A percentile compares a stretch with the other conserved stretches of the same genome.
Evolutionary conservation across 495 filamentous ascomycete species (phyloP).

Genomic region (Neurospora intermedia): DNA sequence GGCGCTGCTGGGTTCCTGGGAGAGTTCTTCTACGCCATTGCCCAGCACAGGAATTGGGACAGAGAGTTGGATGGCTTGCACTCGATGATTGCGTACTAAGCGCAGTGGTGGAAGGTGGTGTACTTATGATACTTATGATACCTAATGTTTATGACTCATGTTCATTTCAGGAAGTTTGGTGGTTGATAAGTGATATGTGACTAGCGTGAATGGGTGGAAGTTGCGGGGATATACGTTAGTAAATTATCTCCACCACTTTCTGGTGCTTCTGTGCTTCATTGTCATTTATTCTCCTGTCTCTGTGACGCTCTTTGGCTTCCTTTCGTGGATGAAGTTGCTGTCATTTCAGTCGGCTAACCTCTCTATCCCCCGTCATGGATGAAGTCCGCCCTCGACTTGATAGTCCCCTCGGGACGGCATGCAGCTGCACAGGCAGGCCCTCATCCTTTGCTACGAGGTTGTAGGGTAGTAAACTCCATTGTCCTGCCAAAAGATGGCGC

Average conservation of each 20-base stretch:
- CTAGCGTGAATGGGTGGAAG: background rate
- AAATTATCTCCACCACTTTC: background rate
- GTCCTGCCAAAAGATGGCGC: too few species aligned
- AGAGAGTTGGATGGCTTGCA: slow-evolving; percentile 61
- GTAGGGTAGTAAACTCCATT: too few species aligned
- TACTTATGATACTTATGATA: background rate
- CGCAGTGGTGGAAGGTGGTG: background rate
- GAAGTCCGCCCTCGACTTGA: too few species aligned
- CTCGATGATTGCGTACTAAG: slow-evolving; percentile 33
- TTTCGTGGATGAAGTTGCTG: too few species aligned
- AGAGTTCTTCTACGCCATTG: slow-evolving; percentile 52
- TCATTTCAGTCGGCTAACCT: too few species aligned
- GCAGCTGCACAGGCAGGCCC: too few species aligned
- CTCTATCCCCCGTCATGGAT: too few species aligned
- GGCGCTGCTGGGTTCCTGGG: slow-evolving; percentile 53
- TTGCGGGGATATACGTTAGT: background rate
- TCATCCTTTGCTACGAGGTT: too few species aligned
- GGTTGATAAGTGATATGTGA: background rate
- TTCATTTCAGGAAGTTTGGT: background rate
- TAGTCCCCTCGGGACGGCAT: too few species aligned
- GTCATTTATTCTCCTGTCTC: too few species aligned
- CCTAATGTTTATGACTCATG: background rate
- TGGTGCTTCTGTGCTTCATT: too few species aligned
- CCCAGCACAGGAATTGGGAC: slow-evolving; percentile 58
- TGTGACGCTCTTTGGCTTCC: too few species aligned